Evolutionary conservation across 2,329 filamentous ascomycete species (phyloP), one percentile per base, ranked within the genome.

Genomic region (Madurella fahalii): DNA sequence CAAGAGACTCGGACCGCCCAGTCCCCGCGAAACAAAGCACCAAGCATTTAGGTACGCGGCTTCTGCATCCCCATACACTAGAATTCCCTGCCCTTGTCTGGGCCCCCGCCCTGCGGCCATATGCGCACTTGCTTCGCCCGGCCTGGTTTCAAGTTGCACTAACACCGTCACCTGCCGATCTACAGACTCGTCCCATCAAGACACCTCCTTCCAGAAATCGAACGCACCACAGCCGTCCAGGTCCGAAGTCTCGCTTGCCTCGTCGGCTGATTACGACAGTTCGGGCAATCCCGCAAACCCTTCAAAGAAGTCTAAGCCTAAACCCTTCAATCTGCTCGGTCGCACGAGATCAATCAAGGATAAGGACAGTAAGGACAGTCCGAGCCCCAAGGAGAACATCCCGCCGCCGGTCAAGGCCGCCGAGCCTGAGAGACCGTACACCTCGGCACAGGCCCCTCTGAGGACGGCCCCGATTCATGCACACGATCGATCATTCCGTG

Each of bases 401-500:
- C 58, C 64, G 13, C 62, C 65, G 45, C 65, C 64, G 16, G 60
- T 65, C 46, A 69, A 67, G 53, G 57, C 67, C 49, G 63, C 60
- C 42, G 71, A 75, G 49, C 65, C 70, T 30, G 74, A 76, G 47
- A 69, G 67, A 60, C 62, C 67, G 25, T 65, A 70, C 51, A 58
- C 67, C 30, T 70, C 70, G 9, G 71, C 73, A 30, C 34, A 37
- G 13, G 34, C 34, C 4, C 73, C 77, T 15, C 73, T 84, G 50
- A 85, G 79, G 67, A 85, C 85, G 1, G 82, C 87, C 9, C 83
- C 86, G 1, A 69, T 84, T 34, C 80, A 72, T 32, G 79, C 71
- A 39, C 80, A 83, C 63, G 89, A 91, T 53, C 81, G 85, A 62
- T 79, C 84, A 2, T 84, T 86, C 63, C 81, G 82, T 61, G 81